A percentile compares a stretch with the other conserved stretches of the same genome.
These are phyloP conservation scores for Marchantia polymorpha DNA, from an alignment of 225 moss, liverwort and hornwort species.

Conservation along the genomic window DNA sequence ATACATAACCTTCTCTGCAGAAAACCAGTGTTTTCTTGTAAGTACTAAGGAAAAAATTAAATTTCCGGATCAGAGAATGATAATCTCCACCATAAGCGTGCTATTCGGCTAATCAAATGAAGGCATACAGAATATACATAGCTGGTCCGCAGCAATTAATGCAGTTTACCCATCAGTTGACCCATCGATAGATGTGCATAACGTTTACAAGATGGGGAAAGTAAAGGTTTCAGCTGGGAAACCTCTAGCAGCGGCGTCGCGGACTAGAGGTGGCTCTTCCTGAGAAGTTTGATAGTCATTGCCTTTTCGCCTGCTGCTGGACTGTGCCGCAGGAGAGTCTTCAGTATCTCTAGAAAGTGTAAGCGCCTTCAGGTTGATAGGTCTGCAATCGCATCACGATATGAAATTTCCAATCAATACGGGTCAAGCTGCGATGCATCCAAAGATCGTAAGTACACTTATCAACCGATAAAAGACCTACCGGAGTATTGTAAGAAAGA, in stretches of 20 bases:
- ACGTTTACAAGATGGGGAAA: not conserved
- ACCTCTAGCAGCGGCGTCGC: conserved; percentile 78
- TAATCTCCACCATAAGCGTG: not conserved
- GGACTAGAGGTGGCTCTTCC: conserved; percentile 56
- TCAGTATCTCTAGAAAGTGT: conserved; percentile 53
- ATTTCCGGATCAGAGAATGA: not conserved
- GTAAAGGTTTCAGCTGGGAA: not conserved
- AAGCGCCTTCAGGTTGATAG: conserved; percentile 73
- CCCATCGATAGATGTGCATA: too few species aligned
- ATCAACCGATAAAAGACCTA: not conserved
- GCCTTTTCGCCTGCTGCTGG: conserved; percentile 33
- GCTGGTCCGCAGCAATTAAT: too few species aligned
- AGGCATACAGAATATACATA: too few species aligned
- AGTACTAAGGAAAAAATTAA: too few species aligned
- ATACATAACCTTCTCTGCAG: conserved; percentile 88
- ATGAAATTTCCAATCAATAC: not conserved
- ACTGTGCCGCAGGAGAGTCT: conserved; percentile 21
- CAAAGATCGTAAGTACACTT: not conserved
- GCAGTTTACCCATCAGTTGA: not conserved
- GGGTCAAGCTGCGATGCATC: not conserved
- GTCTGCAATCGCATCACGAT: conserved; percentile 35
- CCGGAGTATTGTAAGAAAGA: too few species aligned
- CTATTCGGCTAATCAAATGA: too few species aligned
- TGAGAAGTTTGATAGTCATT: conserved; percentile 46
- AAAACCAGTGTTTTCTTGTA: not conserved